These are phyloP conservation scores for Penicillium sp. DNA, from an alignment of 2,329 filamentous ascomycete genomes.

Conservation along the genomic window DNA sequence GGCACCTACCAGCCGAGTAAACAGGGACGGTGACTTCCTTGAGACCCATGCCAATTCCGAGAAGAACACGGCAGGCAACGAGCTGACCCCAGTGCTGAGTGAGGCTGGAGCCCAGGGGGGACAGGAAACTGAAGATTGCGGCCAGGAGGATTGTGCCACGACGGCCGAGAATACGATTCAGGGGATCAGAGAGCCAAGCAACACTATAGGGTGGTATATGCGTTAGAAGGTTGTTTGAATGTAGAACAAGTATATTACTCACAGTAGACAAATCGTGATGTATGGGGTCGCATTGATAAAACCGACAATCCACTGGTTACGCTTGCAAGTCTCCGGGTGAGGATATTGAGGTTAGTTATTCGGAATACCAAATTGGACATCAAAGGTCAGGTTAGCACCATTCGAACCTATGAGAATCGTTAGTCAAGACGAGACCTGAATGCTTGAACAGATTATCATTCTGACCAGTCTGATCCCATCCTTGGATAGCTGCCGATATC, in stretches of 20 bases:
- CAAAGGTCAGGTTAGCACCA: conserved; percentile 25
- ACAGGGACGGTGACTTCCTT: conserved; percentile 52
- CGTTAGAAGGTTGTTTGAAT: neutral
- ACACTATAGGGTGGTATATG: conserved; percentile 1
- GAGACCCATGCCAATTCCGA: conserved; percentile 42
- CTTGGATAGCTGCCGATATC: conserved; percentile 53
- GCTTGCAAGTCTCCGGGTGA: conserved; percentile 29
- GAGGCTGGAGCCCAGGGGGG: conserved; percentile 19
- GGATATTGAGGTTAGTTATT: conserved; percentile 18
- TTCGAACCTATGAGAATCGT: conserved; percentile 17
- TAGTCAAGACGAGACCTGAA: neutral
- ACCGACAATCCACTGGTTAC: conserved; percentile 59
- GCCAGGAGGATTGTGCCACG: conserved; percentile 21
- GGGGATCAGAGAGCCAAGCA: conserved; percentile 22
- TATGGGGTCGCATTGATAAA: conserved; percentile 60
- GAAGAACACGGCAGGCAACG: conserved; percentile 19
- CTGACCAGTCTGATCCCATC: conserved; percentile 50
- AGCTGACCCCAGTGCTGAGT: conserved; percentile 21
- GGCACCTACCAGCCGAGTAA: conserved; percentile 44
- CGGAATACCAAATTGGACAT: conserved; percentile 23
- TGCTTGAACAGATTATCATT: neutral
- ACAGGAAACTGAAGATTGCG: conserved; percentile 19
- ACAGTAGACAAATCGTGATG: conserved; percentile 52
- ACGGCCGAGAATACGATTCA: conserved; percentile 21
- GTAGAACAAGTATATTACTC: conserved; percentile 17